phyloP scores from a whole-genome alignment of 2,329 filamentous ascomycete species.

The Fusarium nurragi region DNA sequence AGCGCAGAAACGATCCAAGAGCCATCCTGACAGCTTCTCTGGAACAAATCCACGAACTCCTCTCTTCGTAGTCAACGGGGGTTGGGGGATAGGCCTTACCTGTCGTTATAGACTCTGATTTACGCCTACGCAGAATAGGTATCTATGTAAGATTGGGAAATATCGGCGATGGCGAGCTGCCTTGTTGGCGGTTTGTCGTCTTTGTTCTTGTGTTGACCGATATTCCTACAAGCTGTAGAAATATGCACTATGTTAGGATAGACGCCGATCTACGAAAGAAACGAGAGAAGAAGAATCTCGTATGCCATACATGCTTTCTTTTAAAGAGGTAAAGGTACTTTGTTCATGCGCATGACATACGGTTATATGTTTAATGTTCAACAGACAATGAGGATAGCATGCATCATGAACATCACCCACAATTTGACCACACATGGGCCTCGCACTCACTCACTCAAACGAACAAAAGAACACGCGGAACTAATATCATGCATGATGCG shows the following conservation, averaged over 20 bases:
- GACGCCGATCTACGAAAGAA: not conserved
- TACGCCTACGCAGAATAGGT: not conserved
- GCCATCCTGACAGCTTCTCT: slow-evolving; percentile 15
- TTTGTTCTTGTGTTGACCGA: slow-evolving; percentile 8
- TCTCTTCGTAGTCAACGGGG: not conserved
- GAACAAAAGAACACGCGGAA: slow-evolving; percentile 19
- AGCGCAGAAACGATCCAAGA: slow-evolving; percentile 27
- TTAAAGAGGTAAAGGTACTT: not conserved
- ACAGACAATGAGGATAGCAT: not conserved
- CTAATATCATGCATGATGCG: slow-evolving; percentile 38
- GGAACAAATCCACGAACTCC: slow-evolving; percentile 1
- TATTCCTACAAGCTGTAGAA: not conserved
- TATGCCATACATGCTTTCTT: not conserved
- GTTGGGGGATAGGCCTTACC: slow-evolving; percentile 6
- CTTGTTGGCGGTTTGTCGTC: slow-evolving; percentile 2
- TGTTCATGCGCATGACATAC: slow-evolving; percentile 1
- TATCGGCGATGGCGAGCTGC: slow-evolving; percentile 6
- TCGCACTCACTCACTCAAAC: not conserved
- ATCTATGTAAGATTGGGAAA: not conserved
- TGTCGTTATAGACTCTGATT: not conserved
- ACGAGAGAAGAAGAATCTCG: not conserved
- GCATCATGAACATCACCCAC: slow-evolving; percentile 5
- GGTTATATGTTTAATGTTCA: slow-evolving; percentile 9
- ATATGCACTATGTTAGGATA: not conserved
- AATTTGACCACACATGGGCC: not conserved